Evolutionary conservation across 1,284 basidiomycete species (phyloP).

Genomic region (Ustilago trichophora): DNA sequence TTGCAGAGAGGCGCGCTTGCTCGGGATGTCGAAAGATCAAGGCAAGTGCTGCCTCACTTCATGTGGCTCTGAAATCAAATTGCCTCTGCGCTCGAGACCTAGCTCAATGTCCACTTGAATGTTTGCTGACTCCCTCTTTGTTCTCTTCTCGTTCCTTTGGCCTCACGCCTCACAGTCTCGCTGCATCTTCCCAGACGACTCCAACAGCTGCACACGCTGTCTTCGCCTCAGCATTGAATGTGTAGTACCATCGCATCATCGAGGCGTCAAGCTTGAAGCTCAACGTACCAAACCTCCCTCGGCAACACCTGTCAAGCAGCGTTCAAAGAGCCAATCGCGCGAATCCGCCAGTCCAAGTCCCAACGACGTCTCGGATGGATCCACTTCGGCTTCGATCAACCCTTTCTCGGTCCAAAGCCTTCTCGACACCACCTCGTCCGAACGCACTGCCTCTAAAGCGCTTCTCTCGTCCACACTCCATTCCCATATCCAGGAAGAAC

Average conservation of each 20-base stretch:
- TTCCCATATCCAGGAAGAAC: conserved; percentile 42
- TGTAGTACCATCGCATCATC: conserved; percentile 38
- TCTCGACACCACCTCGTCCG: conserved; percentile 42
- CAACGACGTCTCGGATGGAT: conserved; percentile 25
- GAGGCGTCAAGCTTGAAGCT: conserved; percentile 43
- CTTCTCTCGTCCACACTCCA: conserved; percentile 45
- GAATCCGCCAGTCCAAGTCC: conserved; percentile 31
- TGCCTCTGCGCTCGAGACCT: no score
- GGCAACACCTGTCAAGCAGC: conserved; percentile 13
- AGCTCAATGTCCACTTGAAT: no score
- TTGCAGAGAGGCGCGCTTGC: conserved; percentile 42
- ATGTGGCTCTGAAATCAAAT: no score
- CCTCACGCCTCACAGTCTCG: conserved; percentile 24
- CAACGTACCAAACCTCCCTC: conserved; percentile 14
- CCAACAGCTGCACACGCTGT: conserved; percentile 39
- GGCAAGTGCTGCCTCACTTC: conserved; percentile 11
- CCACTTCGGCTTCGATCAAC: conserved; percentile 21
- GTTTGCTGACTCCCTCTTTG: no score
- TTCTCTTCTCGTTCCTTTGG: no score
- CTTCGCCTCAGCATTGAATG: conserved; percentile 41
- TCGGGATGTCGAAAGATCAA: conserved; percentile 51
- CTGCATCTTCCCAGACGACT: conserved; percentile 46
- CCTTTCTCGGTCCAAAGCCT: conserved; percentile 48
- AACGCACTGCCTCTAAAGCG: conserved; percentile 39
- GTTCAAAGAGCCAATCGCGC: conserved; percentile 18